Conservation (phyloP, 225 moss, liverwort and hornwort species). For the Marchantia polymorpha region DNA sequence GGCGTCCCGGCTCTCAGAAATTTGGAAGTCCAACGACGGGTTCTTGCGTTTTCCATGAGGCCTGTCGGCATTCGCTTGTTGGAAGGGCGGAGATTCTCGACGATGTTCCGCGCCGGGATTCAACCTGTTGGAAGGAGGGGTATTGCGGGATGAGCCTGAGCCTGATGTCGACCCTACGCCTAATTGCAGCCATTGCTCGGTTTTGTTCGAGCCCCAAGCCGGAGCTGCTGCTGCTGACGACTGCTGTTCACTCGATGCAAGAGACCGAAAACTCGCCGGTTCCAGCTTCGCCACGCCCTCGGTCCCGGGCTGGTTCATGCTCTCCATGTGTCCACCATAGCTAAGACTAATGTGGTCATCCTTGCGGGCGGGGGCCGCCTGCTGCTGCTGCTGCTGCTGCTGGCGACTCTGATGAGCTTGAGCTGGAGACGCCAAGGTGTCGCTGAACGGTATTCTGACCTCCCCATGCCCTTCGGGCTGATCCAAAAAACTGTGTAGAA, state of each 20-base stretch:
- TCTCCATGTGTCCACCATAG: slow-evolving; percentile 5
- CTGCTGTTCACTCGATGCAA: slow-evolving; percentile 12
- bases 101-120: slow-evolving; percentile 8
- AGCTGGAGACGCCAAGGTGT: neutral
- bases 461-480: slow-evolving; percentile 18
- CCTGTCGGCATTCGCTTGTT: slow-evolving; percentile 19
- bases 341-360: slow-evolving; percentile 18
- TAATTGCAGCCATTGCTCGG: slow-evolving; percentile 39
- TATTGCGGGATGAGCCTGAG: slow-evolving; percentile 21
- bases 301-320: slow-evolving; percentile 2
- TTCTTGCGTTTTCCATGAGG: slow-evolving; percentile 22
- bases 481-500: slow-evolving; percentile 31
- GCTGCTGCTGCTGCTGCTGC: slow-evolving; percentile 8
- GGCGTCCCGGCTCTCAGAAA: slow-evolving; percentile 16
- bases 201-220: slow-evolving; percentile 22
- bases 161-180: slow-evolving; percentile 33
- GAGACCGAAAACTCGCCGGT: slow-evolving; percentile 14
- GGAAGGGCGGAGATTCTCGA: slow-evolving; percentile 8
- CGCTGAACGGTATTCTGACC: slow-evolving; percentile 8
- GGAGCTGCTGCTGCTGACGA: slow-evolving; percentile 27
- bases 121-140: neutral
- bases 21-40: slow-evolving; percentile 17
- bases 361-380: slow-evolving; percentile 7
- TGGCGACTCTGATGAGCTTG: neutral
- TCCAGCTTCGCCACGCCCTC: slow-evolving; percentile 24